A percentile compares a stretch with the other conserved stretches of the same genome.
Conservation (phyloP, 208 protist genomes). For the Wallacemonas sp. region DNA sequence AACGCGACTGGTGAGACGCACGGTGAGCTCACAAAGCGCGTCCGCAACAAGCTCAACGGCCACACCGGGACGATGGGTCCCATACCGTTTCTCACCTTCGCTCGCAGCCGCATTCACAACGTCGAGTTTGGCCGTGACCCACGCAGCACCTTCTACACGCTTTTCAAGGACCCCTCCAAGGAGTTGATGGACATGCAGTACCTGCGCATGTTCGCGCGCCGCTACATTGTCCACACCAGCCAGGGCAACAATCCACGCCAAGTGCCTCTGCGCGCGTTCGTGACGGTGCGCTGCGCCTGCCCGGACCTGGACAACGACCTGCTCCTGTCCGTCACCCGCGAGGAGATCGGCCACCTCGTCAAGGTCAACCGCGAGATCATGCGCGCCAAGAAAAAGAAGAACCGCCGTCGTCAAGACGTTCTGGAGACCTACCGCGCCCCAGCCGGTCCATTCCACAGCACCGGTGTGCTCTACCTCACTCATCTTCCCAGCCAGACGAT, state of each 20-base stretch:
- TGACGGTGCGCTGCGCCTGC: constrained; percentile 58
- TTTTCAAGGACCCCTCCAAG: constrained; percentile 60
- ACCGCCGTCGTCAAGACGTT: constrained; percentile 27
- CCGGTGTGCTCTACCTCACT: constrained; percentile 69
- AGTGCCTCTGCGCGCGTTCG: constrained; percentile 64
- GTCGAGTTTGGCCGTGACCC: constrained; percentile 73
- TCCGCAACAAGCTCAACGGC: constrained; percentile 12
- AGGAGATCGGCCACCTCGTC: constrained; percentile 70
- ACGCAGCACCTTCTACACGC: constrained; percentile 48
- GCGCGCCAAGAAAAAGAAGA: constrained; percentile 33
- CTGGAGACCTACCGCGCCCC: constrained; percentile 41
- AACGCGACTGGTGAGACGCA: constrained; percentile 16
- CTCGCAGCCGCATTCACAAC: constrained; percentile 63
- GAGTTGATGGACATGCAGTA: constrained; percentile 77
- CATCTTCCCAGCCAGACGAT: constrained; percentile 69
- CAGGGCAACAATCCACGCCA: constrained; percentile 72
- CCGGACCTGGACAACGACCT: constrained; percentile 58
- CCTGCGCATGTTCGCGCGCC: constrained; percentile 81
- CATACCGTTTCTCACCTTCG: constrained; percentile 79
- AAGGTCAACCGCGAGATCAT: constrained; percentile 67
- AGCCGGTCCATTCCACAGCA: constrained; percentile 43
- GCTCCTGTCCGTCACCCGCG: constrained; percentile 41
- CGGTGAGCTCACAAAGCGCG: not conserved
- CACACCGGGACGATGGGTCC: constrained; percentile 50
- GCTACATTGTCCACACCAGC: constrained; percentile 78